phyloP scores from a whole-genome alignment of 2,329 filamentous ascomycete genomes.

The Phaeosphaeria sp. region DNA sequence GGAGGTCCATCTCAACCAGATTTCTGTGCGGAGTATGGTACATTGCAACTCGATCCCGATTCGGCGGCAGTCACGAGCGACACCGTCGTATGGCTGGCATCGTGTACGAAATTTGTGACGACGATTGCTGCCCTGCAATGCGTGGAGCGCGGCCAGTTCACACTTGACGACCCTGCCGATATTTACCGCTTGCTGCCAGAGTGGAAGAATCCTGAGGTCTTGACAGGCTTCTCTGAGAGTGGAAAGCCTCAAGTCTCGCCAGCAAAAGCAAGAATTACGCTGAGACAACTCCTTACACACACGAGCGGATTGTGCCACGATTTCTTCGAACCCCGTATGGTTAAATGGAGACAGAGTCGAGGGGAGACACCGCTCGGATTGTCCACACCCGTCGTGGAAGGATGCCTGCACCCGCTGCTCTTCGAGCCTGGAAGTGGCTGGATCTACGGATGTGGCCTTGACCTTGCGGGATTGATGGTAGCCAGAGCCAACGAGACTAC shows the following conservation, averaged over 20 bases:
- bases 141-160: constrained; percentile 35
- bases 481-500: constrained; percentile 25
- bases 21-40: constrained; percentile 23
- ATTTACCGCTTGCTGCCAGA: constrained; percentile 33
- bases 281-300: constrained; percentile 33
- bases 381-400: constrained; percentile 15
- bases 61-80: constrained; percentile 21
- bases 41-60: constrained; percentile 16
- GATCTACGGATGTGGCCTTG: constrained; percentile 28
- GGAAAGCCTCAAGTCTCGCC: constrained; percentile 15
- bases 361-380: constrained; percentile 12
- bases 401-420: constrained; percentile 24
- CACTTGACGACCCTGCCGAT: constrained; percentile 28
- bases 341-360: constrained; percentile 19
- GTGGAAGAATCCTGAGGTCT: constrained; percentile 26
- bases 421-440: constrained; percentile 34
- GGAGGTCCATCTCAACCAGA: constrained; percentile 6
- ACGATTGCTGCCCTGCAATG: constrained; percentile 37
- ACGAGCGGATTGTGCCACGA: constrained; percentile 33
- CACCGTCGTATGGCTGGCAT: constrained; percentile 41
- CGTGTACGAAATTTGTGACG: constrained; percentile 37
- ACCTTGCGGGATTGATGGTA: constrained; percentile 33
- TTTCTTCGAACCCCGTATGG: constrained; percentile 22
- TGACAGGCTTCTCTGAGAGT: constrained; percentile 18
- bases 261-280: constrained; percentile 26